phyloP scores from a whole-genome alignment of 768 basidiomycete species.

The Auriscalpium microsporum region DNA sequence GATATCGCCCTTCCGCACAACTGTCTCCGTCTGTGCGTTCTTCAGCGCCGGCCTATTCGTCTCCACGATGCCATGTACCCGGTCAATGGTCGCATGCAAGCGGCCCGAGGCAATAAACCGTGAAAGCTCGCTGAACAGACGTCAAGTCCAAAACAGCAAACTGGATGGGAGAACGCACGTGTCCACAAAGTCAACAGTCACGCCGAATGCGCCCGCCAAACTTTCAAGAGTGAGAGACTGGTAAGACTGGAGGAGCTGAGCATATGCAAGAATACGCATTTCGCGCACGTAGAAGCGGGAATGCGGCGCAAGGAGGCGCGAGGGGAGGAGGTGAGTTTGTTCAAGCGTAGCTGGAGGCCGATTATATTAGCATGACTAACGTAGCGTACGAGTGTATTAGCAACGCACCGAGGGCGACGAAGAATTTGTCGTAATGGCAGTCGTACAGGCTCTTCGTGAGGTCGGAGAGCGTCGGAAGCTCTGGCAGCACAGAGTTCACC shows the following conservation, averaged over 20 bases:
- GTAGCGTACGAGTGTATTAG: neutral
- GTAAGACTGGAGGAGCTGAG: slow-evolving; percentile 88
- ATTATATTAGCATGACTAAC: slow-evolving; percentile 4
- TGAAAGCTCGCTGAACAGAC: slow-evolving; percentile 63
- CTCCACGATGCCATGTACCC: slow-evolving; percentile 89
- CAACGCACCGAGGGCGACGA: slow-evolving; percentile 68
- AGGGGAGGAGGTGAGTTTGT: slow-evolving; percentile 79
- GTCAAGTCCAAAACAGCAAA: slow-evolving; percentile 2
- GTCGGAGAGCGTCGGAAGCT: slow-evolving; percentile 74
- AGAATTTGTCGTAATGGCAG: slow-evolving; percentile 92
- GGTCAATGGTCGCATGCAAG: slow-evolving; percentile 84
- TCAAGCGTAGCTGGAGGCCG: slow-evolving; percentile 66
- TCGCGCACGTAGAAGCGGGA: slow-evolving; percentile 87
- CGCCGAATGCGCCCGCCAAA: slow-evolving; percentile 81
- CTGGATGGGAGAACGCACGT: slow-evolving; percentile 40
- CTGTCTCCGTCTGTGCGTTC: slow-evolving; percentile 84
- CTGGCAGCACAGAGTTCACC: slow-evolving; percentile 76
- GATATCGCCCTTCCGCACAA: slow-evolving; percentile 90
- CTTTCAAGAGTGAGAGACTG: slow-evolving; percentile 83
- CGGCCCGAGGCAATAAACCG: slow-evolving; percentile 85
- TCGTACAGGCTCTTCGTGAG: slow-evolving; percentile 85
- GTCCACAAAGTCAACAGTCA: slow-evolving; percentile 81
- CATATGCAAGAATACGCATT: slow-evolving; percentile 92
- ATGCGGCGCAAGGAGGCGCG: slow-evolving; percentile 78
- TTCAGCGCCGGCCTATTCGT: slow-evolving; percentile 73